Conservation (phyloP, 176 grass and related monocot species). For the Elaeis guineensis region DNA sequence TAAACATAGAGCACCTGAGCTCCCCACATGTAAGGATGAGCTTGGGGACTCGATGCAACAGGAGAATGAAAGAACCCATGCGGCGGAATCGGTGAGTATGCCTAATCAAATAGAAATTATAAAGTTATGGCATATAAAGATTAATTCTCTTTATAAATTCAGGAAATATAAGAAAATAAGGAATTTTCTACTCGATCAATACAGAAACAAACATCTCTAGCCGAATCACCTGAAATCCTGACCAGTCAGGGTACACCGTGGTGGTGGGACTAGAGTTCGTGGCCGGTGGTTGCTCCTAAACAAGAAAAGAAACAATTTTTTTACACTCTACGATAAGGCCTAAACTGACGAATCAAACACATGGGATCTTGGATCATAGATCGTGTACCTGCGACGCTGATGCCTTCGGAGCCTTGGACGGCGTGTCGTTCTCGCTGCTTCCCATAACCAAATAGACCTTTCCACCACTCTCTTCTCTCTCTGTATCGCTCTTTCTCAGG, state of each 20-base stretch:
- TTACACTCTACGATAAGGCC: neutral
- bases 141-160: constrained; percentile 2
- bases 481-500: too few relatives aligned
- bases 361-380: neutral
- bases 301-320: neutral
- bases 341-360: neutral
- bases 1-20: constrained; percentile 45
- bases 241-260: constrained; percentile 78
- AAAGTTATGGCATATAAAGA: neutral
- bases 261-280: constrained; percentile 36
- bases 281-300: constrained; percentile 59
- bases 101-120: constrained; percentile 29
- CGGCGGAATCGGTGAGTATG: constrained; percentile 79
- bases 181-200: too few relatives aligned
- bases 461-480: too few relatives aligned
- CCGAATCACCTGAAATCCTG: constrained; percentile 59
- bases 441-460: constrained; percentile 34
- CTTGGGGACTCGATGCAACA: constrained; percentile 64
- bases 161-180: neutral
- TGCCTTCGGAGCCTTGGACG: constrained; percentile 60
- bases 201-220: constrained; percentile 4
- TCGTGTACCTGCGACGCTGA: constrained; percentile 53
- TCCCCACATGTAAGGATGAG: constrained; percentile 98
- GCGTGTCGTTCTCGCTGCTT: constrained; percentile 58
- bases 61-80: constrained; percentile 78